Percentiles rank a stretch among this genome's conserved stretches.
Conservation (phyloP, 1,139 yeast genomes). For the Taiozyma sp. region DNA sequence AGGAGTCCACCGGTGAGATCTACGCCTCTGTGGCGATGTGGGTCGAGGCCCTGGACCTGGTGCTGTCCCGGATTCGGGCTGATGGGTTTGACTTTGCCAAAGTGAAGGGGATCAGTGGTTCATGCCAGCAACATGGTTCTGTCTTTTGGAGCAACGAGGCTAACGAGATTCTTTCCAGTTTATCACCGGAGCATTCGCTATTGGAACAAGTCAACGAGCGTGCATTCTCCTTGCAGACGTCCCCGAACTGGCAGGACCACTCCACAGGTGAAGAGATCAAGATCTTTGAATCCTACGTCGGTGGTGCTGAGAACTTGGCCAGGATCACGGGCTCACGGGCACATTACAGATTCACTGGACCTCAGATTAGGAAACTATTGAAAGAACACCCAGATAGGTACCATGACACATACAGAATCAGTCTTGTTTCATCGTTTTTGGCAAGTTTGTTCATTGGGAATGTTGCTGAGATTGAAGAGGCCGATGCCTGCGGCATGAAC, state of each 20-base stretch:
- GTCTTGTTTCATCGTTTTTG: slow-evolving; percentile 74
- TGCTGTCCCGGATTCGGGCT: slow-evolving; percentile 48
- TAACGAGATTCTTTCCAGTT: slow-evolving; percentile 31
- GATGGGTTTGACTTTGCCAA: slow-evolving; percentile 50
- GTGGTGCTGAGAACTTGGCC: slow-evolving; percentile 63
- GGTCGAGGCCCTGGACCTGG: slow-evolving; percentile 74
- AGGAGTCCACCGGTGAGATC: slow-evolving; percentile 48
- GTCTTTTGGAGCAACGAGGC: slow-evolving; percentile 68
- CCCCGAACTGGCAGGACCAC: slow-evolving; percentile 96
- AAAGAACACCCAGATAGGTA: slow-evolving; percentile 50
- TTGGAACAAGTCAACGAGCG: slow-evolving; percentile 38
- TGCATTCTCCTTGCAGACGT: slow-evolving; percentile 56
- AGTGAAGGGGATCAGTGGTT: slow-evolving; percentile 75
- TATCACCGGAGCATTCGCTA: slow-evolving; percentile 28
- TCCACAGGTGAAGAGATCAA: slow-evolving; percentile 69
- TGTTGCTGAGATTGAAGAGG: slow-evolving; percentile 62
- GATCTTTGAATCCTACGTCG: slow-evolving; percentile 54
- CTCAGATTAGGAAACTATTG: slow-evolving; percentile 76
- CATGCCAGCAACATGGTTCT: slow-evolving; percentile 92
- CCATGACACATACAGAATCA: slow-evolving; percentile 51
- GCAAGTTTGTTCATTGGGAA: slow-evolving; percentile 66
- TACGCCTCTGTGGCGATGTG: slow-evolving; percentile 84
- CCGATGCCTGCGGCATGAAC: slow-evolving; percentile 93
- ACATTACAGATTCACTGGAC: slow-evolving; percentile 86
- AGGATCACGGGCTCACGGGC: slow-evolving; percentile 78